Evolutionary conservation across 768 basidiomycete genomes (phyloP), one percentile per base, ranked within the genome.

Genomic region (Kwoniella europaea): DNA sequence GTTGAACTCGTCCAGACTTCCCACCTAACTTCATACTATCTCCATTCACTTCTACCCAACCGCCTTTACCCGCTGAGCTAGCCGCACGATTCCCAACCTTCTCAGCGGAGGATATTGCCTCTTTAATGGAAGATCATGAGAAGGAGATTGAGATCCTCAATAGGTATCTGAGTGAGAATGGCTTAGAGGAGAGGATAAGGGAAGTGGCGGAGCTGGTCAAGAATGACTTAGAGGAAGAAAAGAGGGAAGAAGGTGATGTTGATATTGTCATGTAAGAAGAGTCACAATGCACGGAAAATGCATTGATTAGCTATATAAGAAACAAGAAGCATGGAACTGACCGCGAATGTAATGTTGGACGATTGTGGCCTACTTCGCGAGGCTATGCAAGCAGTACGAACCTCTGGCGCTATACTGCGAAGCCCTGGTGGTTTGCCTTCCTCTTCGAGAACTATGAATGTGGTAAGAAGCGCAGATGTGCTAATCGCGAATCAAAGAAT

Each of bases 131-230:
- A 41, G 84, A 84, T 71, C 77, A 83, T 43, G 77, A 83, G 63
- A 53, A 69, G 29, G 85, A 85, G 63, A 78, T 79, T 41, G 57
- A 53, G 16, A 59, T 76, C 18, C 67, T 85, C n/a, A 55, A 68
- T 54, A 55, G 65, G 42, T 77, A 74, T 29, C 66, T 84, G 6
- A 66, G 71, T 42, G 64, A 79, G 43, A 64, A 70, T 43, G 80
- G 76, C 12, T 63, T 84, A 60, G 82, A 81, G 62, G 62, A 63
- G 53, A 80, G 74, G 69, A 76, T 77, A 3, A 76, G 74, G 44
- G 84, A 84, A 71, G 76, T 84, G 0, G 69, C 72, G 20, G 69
- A 82, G 61, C 62, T 84, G 60, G 71, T 82, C 20, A 73, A 70
- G 63, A 59, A 55, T 15, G 74, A 73, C 66, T 60, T 60, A 24